Evolutionary conservation across 768 basidiomycete species (phyloP), one percentile per base, ranked within the genome.

Genomic region (Daedalea quercina): DNA sequence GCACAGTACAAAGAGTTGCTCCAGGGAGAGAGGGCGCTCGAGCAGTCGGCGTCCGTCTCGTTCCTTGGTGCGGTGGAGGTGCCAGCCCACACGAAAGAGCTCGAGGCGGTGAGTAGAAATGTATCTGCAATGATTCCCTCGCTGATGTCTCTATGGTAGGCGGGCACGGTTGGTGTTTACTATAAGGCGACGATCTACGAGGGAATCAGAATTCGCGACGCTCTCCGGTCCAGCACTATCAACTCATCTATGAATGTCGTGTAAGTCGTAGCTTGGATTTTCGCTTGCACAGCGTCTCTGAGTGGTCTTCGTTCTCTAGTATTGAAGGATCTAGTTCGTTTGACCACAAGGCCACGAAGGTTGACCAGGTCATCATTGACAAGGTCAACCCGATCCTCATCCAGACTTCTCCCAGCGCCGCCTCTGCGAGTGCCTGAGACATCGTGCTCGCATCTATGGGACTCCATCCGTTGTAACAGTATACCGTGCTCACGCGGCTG

Each of bases 1-100:
- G 67, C 68, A 0, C 66, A 70, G 25, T 79, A 76, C 66, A 69
- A 72, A 59, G 40, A 63, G 44, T 64, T 67, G 46, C 57, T 79
- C 28, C 68, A 63, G 43, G 60, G 60, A 22, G 51, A 58, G 52
- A 54, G 46, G 41, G 37, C 33, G 12, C n/a, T 26, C 1, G 69
- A 70, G 55, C 57, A 55, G 0, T 60, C 65, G 47, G 69, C 69
- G 1, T 50, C 25, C 25, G 67, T 74, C 19, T 54, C 60, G 1
- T 72, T 67, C 61, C 51, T 47, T 13, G 63, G 63, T 15, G 54
- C 65, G 3, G 69, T 70, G 22, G 42, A 19, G 25, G 51, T 45
- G 6, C 44, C 52, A 3, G 23, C 22, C 17, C 37, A 45, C 22
- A 9, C 9, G 22, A 37, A 46, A 44, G 40, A 42, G 23, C 52